phyloP scores from a whole-genome alignment of 495 filamentous ascomycete species.

The Annulohypoxylon maeteangense region DNA sequence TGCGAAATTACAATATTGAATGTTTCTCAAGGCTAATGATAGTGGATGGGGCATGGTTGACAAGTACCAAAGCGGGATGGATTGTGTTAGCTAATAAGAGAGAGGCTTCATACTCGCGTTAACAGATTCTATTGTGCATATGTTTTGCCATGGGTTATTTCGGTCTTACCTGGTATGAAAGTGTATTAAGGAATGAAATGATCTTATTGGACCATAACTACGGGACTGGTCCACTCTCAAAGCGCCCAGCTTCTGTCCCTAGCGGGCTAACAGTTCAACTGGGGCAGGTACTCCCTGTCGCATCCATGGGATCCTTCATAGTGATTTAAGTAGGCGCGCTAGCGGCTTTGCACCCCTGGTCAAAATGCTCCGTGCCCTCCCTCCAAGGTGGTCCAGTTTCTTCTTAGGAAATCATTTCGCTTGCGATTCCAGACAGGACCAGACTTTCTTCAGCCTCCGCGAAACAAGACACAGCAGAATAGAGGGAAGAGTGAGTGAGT shows the following conservation, averaged over 20 bases:
- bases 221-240: conserved; percentile 15
- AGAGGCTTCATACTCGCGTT: conserved; percentile 2
- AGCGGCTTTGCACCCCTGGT: conserved; percentile 35
- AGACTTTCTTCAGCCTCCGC: conserved; percentile 48
- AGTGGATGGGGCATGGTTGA: conserved; percentile 11
- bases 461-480: conserved; percentile 32
- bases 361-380: conserved; percentile 47
- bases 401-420: conserved; percentile 60
- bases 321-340: conserved; percentile 40
- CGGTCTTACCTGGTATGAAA: conserved; percentile 21
- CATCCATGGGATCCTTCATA: conserved; percentile 13
- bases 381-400: conserved; percentile 54
- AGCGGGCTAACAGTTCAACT: conserved; percentile 28
- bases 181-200: conserved; percentile 21
- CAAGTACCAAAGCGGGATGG: conserved; percentile 30
- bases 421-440: conserved; percentile 55
- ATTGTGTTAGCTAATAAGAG: conserved; percentile 14
- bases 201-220: conserved; percentile 20
- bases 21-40: conserved; percentile 13
- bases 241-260: conserved; percentile 33
- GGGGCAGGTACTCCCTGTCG: conserved; percentile 27
- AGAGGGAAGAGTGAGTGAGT: background rate
- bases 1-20: conserved; percentile 33
- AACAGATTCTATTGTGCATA: conserved; percentile 29
- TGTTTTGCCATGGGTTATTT: conserved; percentile 25